Conservation (phyloP, 176 grass and related monocot species). For the Oropetium thomaeum region DNA sequence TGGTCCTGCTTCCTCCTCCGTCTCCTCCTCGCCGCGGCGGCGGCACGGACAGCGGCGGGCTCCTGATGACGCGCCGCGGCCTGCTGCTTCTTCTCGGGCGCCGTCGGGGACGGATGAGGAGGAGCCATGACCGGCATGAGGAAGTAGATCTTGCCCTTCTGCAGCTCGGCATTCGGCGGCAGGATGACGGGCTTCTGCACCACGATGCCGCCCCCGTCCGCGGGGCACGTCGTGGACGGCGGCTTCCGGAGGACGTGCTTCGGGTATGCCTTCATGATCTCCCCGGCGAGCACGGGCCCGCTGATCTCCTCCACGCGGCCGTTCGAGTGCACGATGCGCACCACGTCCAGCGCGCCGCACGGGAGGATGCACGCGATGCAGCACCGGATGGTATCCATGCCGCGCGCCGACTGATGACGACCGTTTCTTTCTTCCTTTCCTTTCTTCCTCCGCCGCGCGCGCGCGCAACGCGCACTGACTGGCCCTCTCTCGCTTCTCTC, state of each 20-base stretch:
- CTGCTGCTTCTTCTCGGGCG: conserved; percentile 33
- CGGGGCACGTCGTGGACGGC: conserved; percentile 47
- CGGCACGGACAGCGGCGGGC: background rate
- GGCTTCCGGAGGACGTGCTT: conserved; percentile 85
- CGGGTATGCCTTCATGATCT: conserved; percentile 90
- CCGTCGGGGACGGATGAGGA: background rate
- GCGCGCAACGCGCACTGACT: too few species aligned
- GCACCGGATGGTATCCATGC: conserved; percentile 87
- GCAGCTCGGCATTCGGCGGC: conserved; percentile 83
- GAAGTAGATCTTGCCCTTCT: conserved; percentile 96
- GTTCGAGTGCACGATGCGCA: conserved; percentile 96
- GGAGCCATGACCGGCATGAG: conserved; percentile 60
- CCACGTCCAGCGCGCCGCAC: conserved; percentile 90
- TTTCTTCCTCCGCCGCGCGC: background rate
- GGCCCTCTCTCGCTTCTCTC: background rate
- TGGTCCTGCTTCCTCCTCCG: conserved; percentile 46
- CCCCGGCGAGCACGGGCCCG: conserved; percentile 66
- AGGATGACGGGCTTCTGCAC: conserved; percentile 69
- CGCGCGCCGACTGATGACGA: background rate
- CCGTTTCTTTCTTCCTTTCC: too few species aligned
- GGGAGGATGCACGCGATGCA: conserved; percentile 99
- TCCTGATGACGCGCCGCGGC: background rate
- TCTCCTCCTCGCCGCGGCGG: conserved; percentile 47
- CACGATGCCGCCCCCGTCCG: conserved; percentile 41
- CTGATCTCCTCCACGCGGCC: conserved; percentile 93